Evolutionary conservation across 768 basidiomycete genomes (phyloP), one percentile per base, ranked within the genome.

Genomic region (Boletellus ananas): DNA sequence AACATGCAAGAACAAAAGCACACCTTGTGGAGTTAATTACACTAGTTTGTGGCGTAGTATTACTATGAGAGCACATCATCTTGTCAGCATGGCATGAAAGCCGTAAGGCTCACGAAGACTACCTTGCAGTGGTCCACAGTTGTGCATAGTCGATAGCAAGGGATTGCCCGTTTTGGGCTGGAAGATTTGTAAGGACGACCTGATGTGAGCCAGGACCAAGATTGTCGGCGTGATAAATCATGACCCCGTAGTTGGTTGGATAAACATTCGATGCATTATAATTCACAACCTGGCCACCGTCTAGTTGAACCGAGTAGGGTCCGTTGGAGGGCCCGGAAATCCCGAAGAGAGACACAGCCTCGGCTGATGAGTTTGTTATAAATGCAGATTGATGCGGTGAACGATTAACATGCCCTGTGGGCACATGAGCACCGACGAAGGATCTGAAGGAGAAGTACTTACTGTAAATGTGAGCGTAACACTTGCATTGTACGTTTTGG

Each of bases 301-400:
- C 74, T 38, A 77, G 33, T 40, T 71, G 64, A 20, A 64, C 67
- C 0, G 63, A 60, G 49, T 73, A 77, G 1, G 61, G 63, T 25
- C 72, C 65, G 37, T 65, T 67, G 3, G 52, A 47, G 4, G 72
- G 70, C 4, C 73, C 68, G 1, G 74, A 67, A 17, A 75, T 70
- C 13, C 78, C 76, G 37, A 70, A 78, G 11, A 79, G 49, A 4
- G 72, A 72, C 8, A 80, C 64, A 6, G 69, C 72, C 41, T 74
- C 72, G 37, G 74, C 78, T 74, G 37, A 37, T 18, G 31, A 17
- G 31, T 34, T 10, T 29, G 38, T 52, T 17, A 57, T 49, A 40
- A 38, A 13, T 11, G 31, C 3, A 5, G n/a, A 2, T 11, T 0
- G 17, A 18, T 38, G 13, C 10, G 17, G 5, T 10, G 16, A 31